phyloP scores from a whole-genome alignment of 495 filamentous ascomycete genomes.

The Parathielavia hyrcaniae region DNA sequence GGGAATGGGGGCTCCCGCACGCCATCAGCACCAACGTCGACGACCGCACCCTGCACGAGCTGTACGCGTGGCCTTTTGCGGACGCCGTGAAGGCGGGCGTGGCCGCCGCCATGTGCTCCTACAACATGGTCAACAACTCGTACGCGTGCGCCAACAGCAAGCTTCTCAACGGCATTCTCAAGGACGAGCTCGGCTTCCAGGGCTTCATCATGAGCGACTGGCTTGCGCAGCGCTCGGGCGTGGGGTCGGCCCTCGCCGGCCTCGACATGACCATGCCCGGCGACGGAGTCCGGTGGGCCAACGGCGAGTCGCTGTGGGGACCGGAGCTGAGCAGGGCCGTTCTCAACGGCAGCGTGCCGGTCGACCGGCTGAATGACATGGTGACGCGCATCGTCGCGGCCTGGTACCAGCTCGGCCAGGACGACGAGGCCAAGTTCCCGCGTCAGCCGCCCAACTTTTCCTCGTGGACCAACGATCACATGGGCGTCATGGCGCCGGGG shows the following conservation, averaged over 20 bases:
- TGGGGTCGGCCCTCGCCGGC: conserved; percentile 72
- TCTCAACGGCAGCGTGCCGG: conserved; percentile 75
- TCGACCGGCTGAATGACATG: conserved; percentile 88
- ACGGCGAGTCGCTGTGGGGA: conserved; percentile 79
- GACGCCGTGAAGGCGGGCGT: conserved; percentile 84
- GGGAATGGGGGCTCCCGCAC: conserved; percentile 69
- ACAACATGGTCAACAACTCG: conserved; percentile 86
- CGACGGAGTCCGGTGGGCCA: conserved; percentile 69
- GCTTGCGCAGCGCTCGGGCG: conserved; percentile 80
- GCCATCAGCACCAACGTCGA: conserved; percentile 77
- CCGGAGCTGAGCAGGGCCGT: conserved; percentile 66
- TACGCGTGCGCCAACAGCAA: conserved; percentile 91
- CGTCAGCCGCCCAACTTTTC: conserved; percentile 82
- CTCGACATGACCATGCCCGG: conserved; percentile 96
- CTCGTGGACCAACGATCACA: conserved; percentile 71
- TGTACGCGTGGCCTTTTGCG: conserved; percentile 87
- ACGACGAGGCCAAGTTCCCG: conserved; percentile 59
- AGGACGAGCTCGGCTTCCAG: conserved; percentile 91
- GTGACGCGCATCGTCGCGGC: conserved; percentile 81
- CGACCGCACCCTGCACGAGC: conserved; percentile 72
- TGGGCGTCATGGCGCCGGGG: conserved; percentile 59
- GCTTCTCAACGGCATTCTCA: conserved; percentile 83
- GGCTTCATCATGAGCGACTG: conserved; percentile 92
- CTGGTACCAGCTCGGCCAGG: conserved; percentile 88
- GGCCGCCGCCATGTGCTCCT: conserved; percentile 79